Conservation (phyloP, 1,284 basidiomycete genomes). For the Mycena sp. region DNA sequence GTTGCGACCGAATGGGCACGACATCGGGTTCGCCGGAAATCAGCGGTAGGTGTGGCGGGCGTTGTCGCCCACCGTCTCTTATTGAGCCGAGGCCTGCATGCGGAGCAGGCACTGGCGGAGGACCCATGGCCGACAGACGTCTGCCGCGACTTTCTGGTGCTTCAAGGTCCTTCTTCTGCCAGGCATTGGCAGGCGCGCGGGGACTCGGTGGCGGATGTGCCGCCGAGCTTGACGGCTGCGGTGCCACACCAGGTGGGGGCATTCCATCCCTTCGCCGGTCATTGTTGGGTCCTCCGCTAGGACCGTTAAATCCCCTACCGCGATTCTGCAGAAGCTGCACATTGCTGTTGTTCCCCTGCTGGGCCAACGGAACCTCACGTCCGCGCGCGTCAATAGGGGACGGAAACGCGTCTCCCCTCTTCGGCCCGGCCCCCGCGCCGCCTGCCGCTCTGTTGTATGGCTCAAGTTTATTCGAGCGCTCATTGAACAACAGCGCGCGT, state of each 20-base stretch:
- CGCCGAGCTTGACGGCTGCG: conserved; percentile 4
- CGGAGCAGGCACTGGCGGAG: conserved; percentile 57
- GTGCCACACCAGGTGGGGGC: background rate
- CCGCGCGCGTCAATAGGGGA: conserved; percentile 54
- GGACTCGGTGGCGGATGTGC: conserved; percentile 8
- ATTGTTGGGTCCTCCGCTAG: conserved; percentile 33
- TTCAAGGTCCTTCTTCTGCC: conserved; percentile 41
- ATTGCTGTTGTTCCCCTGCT: conserved; percentile 41
- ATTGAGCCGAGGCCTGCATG: conserved; percentile 36
- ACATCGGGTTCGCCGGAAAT: conserved; percentile 39
- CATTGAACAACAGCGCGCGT: conserved; percentile 85
- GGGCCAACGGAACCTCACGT: conserved; percentile 46
- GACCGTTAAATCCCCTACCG: conserved; percentile 31
- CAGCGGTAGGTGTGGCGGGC: conserved; percentile 57
- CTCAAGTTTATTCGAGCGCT: conserved; percentile 86
- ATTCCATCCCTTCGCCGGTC: conserved; percentile 24
- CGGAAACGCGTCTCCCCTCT: conserved; percentile 58
- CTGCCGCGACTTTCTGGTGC: conserved; percentile 45
- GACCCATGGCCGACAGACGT: conserved; percentile 54
- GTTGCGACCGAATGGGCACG: conserved; percentile 26
- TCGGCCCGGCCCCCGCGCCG: conserved; percentile 29
- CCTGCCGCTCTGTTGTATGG: conserved; percentile 55
- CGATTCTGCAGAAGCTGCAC: conserved; percentile 64
- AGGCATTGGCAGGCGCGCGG: conserved; percentile 23
- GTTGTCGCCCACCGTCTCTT: conserved; percentile 50